phyloP scores from a whole-genome alignment of 352 stramenopile genomes.

The Pythium graminicola region DNA sequence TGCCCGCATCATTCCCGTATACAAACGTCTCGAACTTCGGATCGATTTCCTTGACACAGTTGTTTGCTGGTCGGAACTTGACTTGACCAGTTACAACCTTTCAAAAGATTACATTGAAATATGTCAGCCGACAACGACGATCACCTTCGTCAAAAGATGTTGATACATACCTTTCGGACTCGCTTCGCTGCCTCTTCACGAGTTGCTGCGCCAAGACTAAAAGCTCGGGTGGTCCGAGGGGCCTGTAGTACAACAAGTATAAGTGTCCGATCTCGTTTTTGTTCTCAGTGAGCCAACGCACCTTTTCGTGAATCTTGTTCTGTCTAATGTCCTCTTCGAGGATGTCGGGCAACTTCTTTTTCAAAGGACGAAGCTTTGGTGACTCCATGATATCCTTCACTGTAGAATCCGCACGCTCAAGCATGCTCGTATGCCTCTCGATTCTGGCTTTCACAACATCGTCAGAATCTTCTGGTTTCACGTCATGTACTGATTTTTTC shows the following conservation, averaged over 20 bases:
- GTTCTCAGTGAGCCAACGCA: too few species aligned
- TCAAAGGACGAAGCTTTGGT: constrained; percentile 39
- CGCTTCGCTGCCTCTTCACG: constrained; percentile 37
- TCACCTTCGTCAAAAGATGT: not conserved
- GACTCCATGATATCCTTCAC: constrained; percentile 31
- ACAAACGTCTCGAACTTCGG: constrained; percentile 32
- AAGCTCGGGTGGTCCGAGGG: constrained; percentile 21
- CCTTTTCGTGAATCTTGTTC: constrained; percentile 26
- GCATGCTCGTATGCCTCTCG: constrained; percentile 10
- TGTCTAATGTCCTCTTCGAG: constrained; percentile 38
- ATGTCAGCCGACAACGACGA: constrained; percentile 11
- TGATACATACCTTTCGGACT: constrained; percentile 28
- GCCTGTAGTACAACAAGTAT: too few species aligned
- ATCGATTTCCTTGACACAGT: constrained; percentile 19
- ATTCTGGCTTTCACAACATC: constrained; percentile 4
- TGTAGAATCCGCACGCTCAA: constrained; percentile 21
- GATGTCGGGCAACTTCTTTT: constrained; percentile 44
- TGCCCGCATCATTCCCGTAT: constrained; percentile 47
- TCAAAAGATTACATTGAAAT: too few species aligned
- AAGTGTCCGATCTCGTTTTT: too few species aligned
- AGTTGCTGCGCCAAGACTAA: constrained; percentile 14
- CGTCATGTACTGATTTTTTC: constrained; percentile 7
- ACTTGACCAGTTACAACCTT: constrained; percentile 44
- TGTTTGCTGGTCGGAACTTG: constrained; percentile 48
- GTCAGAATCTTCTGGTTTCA: constrained; percentile 7